These are phyloP conservation scores for Candida chilensis DNA, from an alignment of 805 yeast genomes.

Conservation along the genomic window DNA sequence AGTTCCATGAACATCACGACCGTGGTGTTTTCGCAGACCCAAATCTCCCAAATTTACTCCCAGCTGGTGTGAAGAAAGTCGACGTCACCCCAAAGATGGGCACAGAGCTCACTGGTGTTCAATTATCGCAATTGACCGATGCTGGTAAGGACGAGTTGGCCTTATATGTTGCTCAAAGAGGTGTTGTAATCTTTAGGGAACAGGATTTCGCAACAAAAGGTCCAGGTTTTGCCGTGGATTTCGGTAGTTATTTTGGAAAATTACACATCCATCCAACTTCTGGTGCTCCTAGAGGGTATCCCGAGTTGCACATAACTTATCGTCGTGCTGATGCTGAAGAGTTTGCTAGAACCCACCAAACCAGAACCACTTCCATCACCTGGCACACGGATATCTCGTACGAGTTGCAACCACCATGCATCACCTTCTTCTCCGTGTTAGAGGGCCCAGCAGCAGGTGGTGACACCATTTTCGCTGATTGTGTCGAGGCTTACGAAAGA, in stretches of 20 bases:
- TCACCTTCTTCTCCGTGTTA: constrained; percentile 21
- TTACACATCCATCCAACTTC: constrained; percentile 27
- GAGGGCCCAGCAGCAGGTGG: constrained; percentile 29
- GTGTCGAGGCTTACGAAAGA: constrained; percentile 24
- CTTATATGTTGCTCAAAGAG: constrained; percentile 56
- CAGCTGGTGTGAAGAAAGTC: constrained; percentile 15
- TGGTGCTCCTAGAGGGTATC: constrained; percentile 19
- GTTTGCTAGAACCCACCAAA: constrained; percentile 14
- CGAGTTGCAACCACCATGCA: constrained; percentile 24
- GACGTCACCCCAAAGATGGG: constrained; percentile 65
- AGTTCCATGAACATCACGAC: constrained; percentile 48
- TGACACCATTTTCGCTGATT: constrained; percentile 25
- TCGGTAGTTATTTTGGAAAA: constrained; percentile 1
- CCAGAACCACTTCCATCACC: constrained; percentile 17
- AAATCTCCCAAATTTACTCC: constrained; percentile 40
- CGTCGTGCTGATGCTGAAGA: constrained; percentile 18
- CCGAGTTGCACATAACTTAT: constrained; percentile 24
- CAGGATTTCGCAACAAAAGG: constrained; percentile 57
- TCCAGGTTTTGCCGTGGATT: constrained; percentile 29
- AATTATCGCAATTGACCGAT: constrained; percentile 42
- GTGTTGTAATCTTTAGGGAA: constrained; percentile 57
- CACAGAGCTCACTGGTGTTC: constrained; percentile 51
- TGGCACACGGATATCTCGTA: constrained; percentile 28
- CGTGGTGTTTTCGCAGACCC: constrained; percentile 65
- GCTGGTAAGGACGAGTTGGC: constrained; percentile 64